Evolutionary conservation across 345 rosid genomes (phyloP).

Genomic region (Kandelia obovata): DNA sequence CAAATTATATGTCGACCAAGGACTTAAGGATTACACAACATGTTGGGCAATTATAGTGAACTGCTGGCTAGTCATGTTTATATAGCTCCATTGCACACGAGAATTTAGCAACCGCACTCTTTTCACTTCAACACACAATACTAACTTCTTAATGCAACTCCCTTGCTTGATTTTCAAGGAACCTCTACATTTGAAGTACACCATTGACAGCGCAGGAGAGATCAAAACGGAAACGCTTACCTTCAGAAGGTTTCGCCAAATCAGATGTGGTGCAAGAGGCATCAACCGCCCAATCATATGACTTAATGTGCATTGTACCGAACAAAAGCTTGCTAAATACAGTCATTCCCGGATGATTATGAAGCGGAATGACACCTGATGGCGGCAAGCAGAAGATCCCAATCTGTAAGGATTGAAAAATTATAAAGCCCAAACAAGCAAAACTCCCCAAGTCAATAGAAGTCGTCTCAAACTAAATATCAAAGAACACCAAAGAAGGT

Average conservation of each 20-base stretch:
- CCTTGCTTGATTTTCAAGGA: not conserved
- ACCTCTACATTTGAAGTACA: not conserved
- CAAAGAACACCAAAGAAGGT: not conserved
- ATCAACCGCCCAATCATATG: conserved; percentile 80
- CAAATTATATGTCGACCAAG: too few species aligned
- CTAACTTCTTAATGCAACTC: too few species aligned
- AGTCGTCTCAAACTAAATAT: not conserved
- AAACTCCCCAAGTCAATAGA: conserved; percentile 1
- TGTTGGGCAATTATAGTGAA: too few species aligned
- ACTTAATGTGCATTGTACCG: conserved; percentile 91
- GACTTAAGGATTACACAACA: too few species aligned
- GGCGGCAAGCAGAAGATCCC: conserved; percentile 95
- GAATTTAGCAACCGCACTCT: too few species aligned
- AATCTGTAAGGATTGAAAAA: conserved; percentile 45
- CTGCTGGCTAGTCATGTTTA: too few species aligned
- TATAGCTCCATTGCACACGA: too few species aligned
- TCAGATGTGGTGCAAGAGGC: conserved; percentile 35
- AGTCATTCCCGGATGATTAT: conserved; percentile 96
- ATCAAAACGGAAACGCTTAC: conserved; percentile 23
- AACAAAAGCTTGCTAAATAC: conserved; percentile 92
- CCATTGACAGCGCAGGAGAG: not conserved
- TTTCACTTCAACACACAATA: too few species aligned
- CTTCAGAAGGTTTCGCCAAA: conserved; percentile 19
- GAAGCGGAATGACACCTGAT: conserved; percentile 81
- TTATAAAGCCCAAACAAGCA: not conserved